Evolutionary conservation across 495 filamentous ascomycete genomes (phyloP).

Genomic region (Ascobolus immersus): DNA sequence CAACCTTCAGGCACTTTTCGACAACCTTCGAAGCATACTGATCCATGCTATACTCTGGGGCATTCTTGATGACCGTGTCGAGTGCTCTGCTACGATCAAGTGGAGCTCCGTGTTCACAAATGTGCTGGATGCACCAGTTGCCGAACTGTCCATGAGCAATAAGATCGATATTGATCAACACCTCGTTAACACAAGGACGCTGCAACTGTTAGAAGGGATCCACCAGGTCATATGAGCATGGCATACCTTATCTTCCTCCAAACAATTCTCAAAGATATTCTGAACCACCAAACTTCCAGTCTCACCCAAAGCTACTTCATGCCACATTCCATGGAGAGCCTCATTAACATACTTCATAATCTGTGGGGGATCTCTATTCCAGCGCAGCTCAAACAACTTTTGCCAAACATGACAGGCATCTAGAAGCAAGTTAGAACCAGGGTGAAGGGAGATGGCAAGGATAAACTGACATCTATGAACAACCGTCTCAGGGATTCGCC

Average conservation of each 20-base stretch:
- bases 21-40: conserved; percentile 98
- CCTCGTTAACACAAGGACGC: conserved; percentile 92
- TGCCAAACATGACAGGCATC: conserved; percentile 97
- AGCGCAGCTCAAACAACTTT: conserved; percentile 95
- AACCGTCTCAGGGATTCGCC: conserved; percentile 89
- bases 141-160: conserved; percentile 97
- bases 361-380: conserved; percentile 81
- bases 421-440: conserved; percentile 6
- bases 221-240: neutral
- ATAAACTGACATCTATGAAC: conserved; percentile 48
- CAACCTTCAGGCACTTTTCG: conserved; percentile 96
- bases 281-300: conserved; percentile 94
- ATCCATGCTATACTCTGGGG: conserved; percentile 93
- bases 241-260: conserved; percentile 87
- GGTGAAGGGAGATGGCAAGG: neutral
- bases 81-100: conserved; percentile 77
- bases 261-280: conserved; percentile 97
- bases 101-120: conserved; percentile 81
- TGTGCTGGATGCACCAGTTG: conserved; percentile 99
- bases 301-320: conserved; percentile 88
- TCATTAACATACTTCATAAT: conserved; percentile 99
- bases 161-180: conserved; percentile 75
- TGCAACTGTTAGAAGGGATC: conserved; percentile 23
- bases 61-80: conserved; percentile 79
- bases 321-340: conserved; percentile 87